Conservation (phyloP, 139 green algal species). For the Eudorina sp. region DNA sequence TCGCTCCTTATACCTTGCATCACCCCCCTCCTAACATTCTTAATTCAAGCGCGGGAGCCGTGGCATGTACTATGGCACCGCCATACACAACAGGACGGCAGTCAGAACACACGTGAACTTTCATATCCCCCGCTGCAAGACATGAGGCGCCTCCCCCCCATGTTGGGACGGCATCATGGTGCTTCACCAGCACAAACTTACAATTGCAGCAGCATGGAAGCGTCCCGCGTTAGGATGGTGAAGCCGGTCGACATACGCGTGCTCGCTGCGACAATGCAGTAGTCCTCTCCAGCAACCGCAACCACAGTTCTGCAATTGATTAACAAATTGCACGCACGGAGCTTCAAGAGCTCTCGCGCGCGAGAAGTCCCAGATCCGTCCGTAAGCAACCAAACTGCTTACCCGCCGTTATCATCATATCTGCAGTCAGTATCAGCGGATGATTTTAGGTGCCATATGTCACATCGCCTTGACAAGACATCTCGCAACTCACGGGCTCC, state of each 20-base stretch:
- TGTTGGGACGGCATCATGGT: too few relatives aligned
- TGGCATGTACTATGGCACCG: too few relatives aligned
- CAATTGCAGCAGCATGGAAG: constrained; percentile 89
- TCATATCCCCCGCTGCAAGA: too few relatives aligned
- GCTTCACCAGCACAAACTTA: too few relatives aligned
- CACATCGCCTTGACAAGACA: background rate
- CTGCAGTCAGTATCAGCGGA: constrained; percentile 42
- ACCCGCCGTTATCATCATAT: constrained; percentile 87
- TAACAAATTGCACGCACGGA: too few relatives aligned
- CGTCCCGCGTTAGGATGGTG: constrained; percentile 92
- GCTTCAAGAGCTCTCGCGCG: constrained; percentile 17
- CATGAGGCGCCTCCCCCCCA: too few relatives aligned
- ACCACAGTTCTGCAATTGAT: constrained; percentile 82
- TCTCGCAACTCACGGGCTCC: constrained; percentile 72
- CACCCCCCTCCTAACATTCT: too few relatives aligned
- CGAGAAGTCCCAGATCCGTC: background rate
- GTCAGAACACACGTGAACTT: too few relatives aligned
- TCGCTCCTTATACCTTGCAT: too few relatives aligned
- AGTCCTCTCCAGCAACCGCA: constrained; percentile 95
- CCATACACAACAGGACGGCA: too few relatives aligned
- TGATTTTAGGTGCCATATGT: background rate
- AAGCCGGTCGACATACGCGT: constrained; percentile 97
- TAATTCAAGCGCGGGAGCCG: background rate
- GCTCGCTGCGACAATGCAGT: constrained; percentile 95
- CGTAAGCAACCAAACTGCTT: constrained; percentile 14